Evolutionary conservation across 495 filamentous ascomycete species (phyloP), one percentile per base, ranked within the genome.

Genomic region (Barbatosphaeria neglecta): DNA sequence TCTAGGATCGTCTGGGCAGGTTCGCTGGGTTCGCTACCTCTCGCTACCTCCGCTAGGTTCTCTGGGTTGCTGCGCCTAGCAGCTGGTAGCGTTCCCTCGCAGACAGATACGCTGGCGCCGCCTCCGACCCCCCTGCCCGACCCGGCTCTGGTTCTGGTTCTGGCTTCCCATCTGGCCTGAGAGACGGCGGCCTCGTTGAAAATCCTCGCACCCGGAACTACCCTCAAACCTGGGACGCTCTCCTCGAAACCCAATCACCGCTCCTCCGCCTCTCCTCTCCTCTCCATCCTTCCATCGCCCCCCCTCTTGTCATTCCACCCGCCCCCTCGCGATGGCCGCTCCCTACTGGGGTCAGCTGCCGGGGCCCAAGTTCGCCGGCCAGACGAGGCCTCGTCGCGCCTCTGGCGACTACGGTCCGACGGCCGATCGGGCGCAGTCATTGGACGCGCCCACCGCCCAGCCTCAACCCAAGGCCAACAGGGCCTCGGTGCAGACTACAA

Each of bases 261-360:
- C 31, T n/a, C 16, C 31, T 35, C 16, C 39, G 39, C 7, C 35
- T 4, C 45, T 38, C 15, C 25, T 20, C 22, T 20, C 37, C 7
- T 38, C 28, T 22, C 13, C 25, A 31, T 37, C 23, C 44, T 23
- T 18, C 19, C n/a, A 48, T n/a, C n/a, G 46, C 25, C 45, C n/a
- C 18, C 37, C 46, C 44, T 43, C 48, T 41, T 43, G 17, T 4
- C 22, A 33, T 22, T 41, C 19, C 57, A 31, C 45, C 37, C 47
- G 43, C 43, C 31, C 24, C 43, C 20, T 40, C 56, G 50, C 57
- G 64, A 73, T 59, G 68, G 65, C 57, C 55, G 59, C 59, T 50
- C 63, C 54, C 39, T 71, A 64, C 61, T 74, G 62, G 61, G 63
- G 55, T 64, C 59, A 55, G 57, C 65, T 62, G 45, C 68, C 53